A percentile compares a stretch with the other conserved stretches of the same genome.
Evolutionary conservation across 2,329 filamentous ascomycete genomes (phyloP).

Genomic region (Talaromyces albobiverticillius): DNA sequence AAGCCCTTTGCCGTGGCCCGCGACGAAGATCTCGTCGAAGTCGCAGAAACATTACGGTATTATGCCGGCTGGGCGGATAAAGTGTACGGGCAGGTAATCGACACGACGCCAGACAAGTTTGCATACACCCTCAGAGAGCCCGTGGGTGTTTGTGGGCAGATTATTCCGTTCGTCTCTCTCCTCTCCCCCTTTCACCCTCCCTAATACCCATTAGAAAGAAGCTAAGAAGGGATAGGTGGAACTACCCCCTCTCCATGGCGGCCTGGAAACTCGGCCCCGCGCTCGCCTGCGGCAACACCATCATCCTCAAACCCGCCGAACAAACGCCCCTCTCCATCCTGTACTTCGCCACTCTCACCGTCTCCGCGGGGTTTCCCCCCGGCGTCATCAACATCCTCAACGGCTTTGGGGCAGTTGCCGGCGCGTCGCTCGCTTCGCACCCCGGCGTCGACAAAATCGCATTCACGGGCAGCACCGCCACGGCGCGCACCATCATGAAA

Average conservation of each 20-base stretch:
- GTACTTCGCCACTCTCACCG: conserved; percentile 64
- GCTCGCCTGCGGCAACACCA: conserved; percentile 56
- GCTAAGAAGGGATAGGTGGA: conserved; percentile 58
- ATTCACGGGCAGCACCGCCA: conserved; percentile 73
- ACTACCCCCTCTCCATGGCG: conserved; percentile 74
- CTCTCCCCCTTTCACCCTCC: background rate
- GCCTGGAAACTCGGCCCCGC: conserved; percentile 63
- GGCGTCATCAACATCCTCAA: conserved; percentile 76
- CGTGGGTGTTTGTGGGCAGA: conserved; percentile 72
- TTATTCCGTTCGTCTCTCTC: conserved; percentile 55
- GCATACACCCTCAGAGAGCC: conserved; percentile 75
- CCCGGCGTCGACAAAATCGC: conserved; percentile 71
- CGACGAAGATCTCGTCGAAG: conserved; percentile 61
- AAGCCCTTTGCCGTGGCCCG: conserved; percentile 68
- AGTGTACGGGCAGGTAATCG: conserved; percentile 71
- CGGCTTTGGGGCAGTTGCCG: conserved; percentile 65
- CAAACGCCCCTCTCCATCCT: conserved; percentile 57
- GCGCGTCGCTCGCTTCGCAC: conserved; percentile 66
- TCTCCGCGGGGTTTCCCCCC: conserved; percentile 71
- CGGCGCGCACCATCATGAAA: conserved; percentile 73
- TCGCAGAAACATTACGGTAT: conserved; percentile 64
- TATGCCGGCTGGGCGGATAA: conserved; percentile 81
- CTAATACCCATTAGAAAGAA: background rate
- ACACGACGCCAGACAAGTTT: conserved; percentile 66
- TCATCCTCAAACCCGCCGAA: conserved; percentile 58